Base-by-base conservation (phyloP, 192 early-diverging fungal genomes). In the Coemansia sp. region DNA sequence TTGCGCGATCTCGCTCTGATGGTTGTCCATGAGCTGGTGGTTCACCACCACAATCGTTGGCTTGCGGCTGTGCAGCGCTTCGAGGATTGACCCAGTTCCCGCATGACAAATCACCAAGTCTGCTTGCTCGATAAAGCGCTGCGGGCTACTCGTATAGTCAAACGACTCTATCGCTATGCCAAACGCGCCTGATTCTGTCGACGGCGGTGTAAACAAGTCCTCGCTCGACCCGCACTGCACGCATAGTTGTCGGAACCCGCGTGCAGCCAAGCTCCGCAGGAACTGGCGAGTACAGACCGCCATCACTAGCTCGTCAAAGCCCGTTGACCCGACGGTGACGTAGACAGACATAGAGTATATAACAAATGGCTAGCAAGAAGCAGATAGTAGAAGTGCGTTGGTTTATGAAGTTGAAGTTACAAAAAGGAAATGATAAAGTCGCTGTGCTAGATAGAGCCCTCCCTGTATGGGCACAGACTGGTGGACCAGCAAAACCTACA, bases 241-340 rank as follows among this genome's bases (percentile, higher is more conserved):
- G 0, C 73, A 64, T 12, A 96, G 80, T 55, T 86, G 73, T 0
- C 68, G 78, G 76, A 88, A 92, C 20, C 87, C 87, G 10, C 84
- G 71, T 8, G 55, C 44, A 4, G 65, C 62, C 52, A 95, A 76
- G 0, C 76, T 44, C 3, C 71, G 70, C 41, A 93, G 72, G 40
- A 93, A 87, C 16, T 71, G 41, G 5, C 49, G 31, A 20, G 84
- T 80, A 29, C 81, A 73, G 3, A 88, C 79, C 2, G 77, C 73
- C 11, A 68, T 39, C 43, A 97, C 73, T 10, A 98, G 87, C 10
- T 85, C 83, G 68, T 95, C 92, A 69, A 98, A 98, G 0, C 90
- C 90, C 2, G 95, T 97, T 18, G 94, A 92, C n/a, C 96, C 96
- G 13, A 98, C 95, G 0, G 95, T 97, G 31, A 95, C 89, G 70